These are phyloP conservation scores for Colletotrichum sp. DNA, from an alignment of 2,329 filamentous ascomycete species.

Conservation along the genomic window DNA sequence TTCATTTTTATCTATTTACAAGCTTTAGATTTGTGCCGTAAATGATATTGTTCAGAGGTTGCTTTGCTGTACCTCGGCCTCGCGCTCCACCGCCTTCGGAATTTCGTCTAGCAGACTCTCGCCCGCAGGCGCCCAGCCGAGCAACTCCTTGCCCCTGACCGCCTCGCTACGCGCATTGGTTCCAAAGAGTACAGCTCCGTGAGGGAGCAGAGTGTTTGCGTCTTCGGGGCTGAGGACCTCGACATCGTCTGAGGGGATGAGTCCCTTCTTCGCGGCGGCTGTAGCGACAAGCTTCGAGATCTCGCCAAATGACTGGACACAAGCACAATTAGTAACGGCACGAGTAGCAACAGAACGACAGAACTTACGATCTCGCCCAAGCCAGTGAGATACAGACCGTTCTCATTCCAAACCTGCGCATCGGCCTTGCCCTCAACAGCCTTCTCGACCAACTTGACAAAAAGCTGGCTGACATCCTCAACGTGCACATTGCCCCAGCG, in stretches of 20 bases:
- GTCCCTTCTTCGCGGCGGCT: conserved; percentile 29
- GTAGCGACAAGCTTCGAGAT: conserved; percentile 32
- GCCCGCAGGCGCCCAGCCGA: conserved; percentile 60
- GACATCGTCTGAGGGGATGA: conserved; percentile 27
- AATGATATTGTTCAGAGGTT: not conserved
- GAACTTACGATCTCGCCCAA: conserved; percentile 31
- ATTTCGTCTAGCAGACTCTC: conserved; percentile 51
- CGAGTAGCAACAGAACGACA: fast-evolving
- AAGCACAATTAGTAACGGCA: not conserved
- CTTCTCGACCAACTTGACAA: conserved; percentile 33
- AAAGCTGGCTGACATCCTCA: conserved; percentile 33
- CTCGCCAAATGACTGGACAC: conserved; percentile 30
- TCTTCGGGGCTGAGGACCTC: conserved; percentile 42
- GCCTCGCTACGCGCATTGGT: conserved; percentile 61
- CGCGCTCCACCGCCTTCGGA: conserved; percentile 28
- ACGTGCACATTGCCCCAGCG: conserved; percentile 42
- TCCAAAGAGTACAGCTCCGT: conserved; percentile 57
- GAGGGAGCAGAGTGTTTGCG: conserved; percentile 45
- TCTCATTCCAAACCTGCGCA: conserved; percentile 37
- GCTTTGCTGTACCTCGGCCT: conserved; percentile 10
- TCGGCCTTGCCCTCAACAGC: conserved; percentile 25
- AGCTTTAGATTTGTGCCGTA: not conserved
- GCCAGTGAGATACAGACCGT: conserved; percentile 42
- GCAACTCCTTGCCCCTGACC: conserved; percentile 52
- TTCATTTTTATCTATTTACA: not conserved